Percentiles rank a stretch among this genome's conserved stretches.
These are phyloP conservation scores for Termitomyces sp. DNA, from an alignment of 768 basidiomycete species.

Conservation along the genomic window DNA sequence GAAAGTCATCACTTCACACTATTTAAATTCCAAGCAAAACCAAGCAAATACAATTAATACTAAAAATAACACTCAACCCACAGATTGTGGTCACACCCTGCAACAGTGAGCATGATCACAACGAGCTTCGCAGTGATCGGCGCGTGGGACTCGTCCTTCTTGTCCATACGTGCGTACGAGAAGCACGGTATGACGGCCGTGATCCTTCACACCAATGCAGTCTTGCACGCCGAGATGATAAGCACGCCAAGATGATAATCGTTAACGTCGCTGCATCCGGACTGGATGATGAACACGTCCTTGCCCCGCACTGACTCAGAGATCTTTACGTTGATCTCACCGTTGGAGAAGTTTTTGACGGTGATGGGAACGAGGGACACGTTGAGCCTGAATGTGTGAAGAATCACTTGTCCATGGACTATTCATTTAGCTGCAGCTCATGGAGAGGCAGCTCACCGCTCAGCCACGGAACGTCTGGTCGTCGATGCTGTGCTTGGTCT, in stretches of 20 bases:
- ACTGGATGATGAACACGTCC: slow-evolving; percentile 98
- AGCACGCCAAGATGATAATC: slow-evolving; percentile 98
- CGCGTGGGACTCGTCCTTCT: slow-evolving; percentile 93
- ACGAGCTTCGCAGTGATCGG: slow-evolving; percentile 98
- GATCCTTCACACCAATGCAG: slow-evolving; percentile 89
- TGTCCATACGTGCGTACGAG: slow-evolving; percentile 95
- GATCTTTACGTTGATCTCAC: slow-evolving; percentile 94
- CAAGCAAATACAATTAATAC: no score
- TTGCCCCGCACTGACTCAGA: slow-evolving; percentile 94
- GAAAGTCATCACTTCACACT: no score
- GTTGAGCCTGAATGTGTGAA: slow-evolving; percentile 65
- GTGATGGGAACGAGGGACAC: slow-evolving; percentile 81
- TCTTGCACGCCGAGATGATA: slow-evolving; percentile 97
- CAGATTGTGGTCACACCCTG: slow-evolving; percentile 97
- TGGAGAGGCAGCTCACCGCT: slow-evolving; percentile 80
- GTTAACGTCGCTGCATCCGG: slow-evolving; percentile 84
- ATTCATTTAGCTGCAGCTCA: slow-evolving; percentile 31
- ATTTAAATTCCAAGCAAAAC: no score
- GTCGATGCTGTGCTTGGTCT: slow-evolving; percentile 93
- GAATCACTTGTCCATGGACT: slow-evolving; percentile 47
- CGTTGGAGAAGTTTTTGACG: slow-evolving; percentile 89
- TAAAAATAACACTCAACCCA: no score
- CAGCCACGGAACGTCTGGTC: slow-evolving; percentile 91
- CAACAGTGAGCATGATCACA: slow-evolving; percentile 95
- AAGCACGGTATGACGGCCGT: slow-evolving; percentile 98